A percentile compares a stretch with the other conserved stretches of the same genome.
Conservation (phyloP, 1,139 yeast genomes). For the Taiozyma sp. region DNA sequence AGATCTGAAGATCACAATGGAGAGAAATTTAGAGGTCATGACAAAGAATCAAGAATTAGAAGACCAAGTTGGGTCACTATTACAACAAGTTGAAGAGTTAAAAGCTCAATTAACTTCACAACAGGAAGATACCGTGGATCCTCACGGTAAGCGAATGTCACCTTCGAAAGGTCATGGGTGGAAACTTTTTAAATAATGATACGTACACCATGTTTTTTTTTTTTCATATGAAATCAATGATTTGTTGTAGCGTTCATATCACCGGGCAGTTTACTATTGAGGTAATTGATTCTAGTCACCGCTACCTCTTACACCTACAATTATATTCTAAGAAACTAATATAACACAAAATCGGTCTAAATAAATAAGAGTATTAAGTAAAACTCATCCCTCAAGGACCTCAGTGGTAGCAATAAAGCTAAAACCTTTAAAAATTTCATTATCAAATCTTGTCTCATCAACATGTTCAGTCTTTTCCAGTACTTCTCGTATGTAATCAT, state of each 20-base stretch:
- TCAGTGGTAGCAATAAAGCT: slow-evolving; percentile 19
- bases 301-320: no score
- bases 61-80: slow-evolving; percentile 36
- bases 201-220: background rate
- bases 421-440: slow-evolving; percentile 20
- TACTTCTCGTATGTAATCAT: slow-evolving; percentile 62
- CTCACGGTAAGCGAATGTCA: background rate
- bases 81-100: slow-evolving; percentile 25
- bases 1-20: slow-evolving; percentile 51
- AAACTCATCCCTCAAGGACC: slow-evolving; percentile 8
- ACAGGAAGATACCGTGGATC: background rate
- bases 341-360: background rate
- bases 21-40: slow-evolving; percentile 54
- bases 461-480: slow-evolving; percentile 4
- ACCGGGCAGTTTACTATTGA: no score
- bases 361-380: background rate
- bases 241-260: no score
- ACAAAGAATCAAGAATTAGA: slow-evolving; percentile 45
- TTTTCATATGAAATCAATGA: no score
- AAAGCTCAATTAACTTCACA: slow-evolving; percentile 8
- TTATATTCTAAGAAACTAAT: no score
- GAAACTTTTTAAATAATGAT: background rate
- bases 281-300: no score
- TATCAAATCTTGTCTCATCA: slow-evolving; percentile 3
- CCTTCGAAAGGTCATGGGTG: background rate